These are phyloP conservation scores for Colletotrichum paranaense DNA, from an alignment of 2,329 filamentous ascomycete species.

Conservation along the genomic window DNA sequence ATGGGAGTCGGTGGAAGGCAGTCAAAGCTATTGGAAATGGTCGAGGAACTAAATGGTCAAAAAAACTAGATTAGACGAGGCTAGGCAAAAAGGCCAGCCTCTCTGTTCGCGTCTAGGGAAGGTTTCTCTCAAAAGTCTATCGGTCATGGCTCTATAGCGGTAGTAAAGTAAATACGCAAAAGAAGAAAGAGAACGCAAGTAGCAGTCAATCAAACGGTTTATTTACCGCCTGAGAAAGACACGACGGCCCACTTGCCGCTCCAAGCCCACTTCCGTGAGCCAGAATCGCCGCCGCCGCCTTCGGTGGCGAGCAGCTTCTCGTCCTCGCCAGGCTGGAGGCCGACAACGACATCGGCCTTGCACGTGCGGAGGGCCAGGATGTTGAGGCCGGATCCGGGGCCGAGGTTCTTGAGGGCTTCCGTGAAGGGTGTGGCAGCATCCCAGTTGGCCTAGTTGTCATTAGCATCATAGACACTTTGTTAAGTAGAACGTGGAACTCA, in stretches of 20 bases:
- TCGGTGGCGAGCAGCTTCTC: slow-evolving; percentile 78
- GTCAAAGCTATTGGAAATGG: too few relatives aligned
- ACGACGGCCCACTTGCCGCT: slow-evolving; percentile 97
- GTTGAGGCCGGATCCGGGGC: slow-evolving; percentile 83
- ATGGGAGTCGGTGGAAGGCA: too few relatives aligned
- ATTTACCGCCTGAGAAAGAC: slow-evolving; percentile 67
- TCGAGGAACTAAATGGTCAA: too few relatives aligned
- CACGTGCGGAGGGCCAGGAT: slow-evolving; percentile 90
- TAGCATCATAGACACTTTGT: too few relatives aligned
- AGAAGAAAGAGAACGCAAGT: neutral
- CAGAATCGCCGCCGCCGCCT: slow-evolving; percentile 76
- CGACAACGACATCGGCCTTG: slow-evolving; percentile 96
- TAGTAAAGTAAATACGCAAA: neutral
- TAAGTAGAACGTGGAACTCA: slow-evolving; percentile 55
- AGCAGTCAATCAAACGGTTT: neutral
- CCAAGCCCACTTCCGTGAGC: slow-evolving; percentile 91
- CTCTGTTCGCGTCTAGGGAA: neutral
- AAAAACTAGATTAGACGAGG: neutral
- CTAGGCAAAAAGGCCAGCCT: neutral
- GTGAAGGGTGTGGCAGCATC: slow-evolving; percentile 87
- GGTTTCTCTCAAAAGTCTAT: slow-evolving; percentile 6
- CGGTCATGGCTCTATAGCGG: slow-evolving; percentile 4
- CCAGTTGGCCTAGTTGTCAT: slow-evolving; percentile 74
- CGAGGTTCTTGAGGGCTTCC: slow-evolving; percentile 86
- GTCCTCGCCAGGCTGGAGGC: slow-evolving; percentile 83